phyloP scores from a whole-genome alignment of 2,329 filamentous ascomycete genomes.

The Triangularia verruculosa region DNA sequence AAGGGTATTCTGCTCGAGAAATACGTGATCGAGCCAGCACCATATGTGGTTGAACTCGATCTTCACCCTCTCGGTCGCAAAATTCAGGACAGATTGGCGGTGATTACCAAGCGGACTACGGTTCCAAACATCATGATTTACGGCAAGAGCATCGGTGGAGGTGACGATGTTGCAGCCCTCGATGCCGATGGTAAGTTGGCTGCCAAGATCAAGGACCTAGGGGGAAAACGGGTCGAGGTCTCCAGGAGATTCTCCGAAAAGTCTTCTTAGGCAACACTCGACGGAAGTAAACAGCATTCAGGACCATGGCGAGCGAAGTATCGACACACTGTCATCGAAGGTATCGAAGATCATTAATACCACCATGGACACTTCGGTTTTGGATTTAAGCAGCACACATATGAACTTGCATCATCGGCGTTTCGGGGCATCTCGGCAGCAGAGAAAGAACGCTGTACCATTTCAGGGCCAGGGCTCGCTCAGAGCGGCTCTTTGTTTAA shows the following conservation, averaged over 20 bases:
- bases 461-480: background rate
- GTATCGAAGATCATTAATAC: background rate
- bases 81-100: slow-evolving; percentile 68
- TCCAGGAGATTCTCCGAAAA: slow-evolving; percentile 42
- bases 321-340: no score
- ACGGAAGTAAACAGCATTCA: background rate
- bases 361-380: background rate
- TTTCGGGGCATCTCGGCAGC: background rate
- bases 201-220: slow-evolving; percentile 69
- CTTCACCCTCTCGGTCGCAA: slow-evolving; percentile 68
- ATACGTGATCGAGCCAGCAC: slow-evolving; percentile 78
- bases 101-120: slow-evolving; percentile 75
- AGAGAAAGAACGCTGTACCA: background rate
- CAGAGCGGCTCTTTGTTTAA: background rate
- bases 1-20: slow-evolving; percentile 81
- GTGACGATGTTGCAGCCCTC: slow-evolving; percentile 77
- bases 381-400: background rate
- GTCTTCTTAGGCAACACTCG: slow-evolving; percentile 16
- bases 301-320: background rate
- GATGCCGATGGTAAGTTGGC: slow-evolving; percentile 65
- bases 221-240: slow-evolving; percentile 60
- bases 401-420: slow-evolving; percentile 3
- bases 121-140: slow-evolving; percentile 92
- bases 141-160: slow-evolving; percentile 83
- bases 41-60: slow-evolving; percentile 89